Base-by-base conservation (phyloP, 2,329 filamentous ascomycete genomes). In the Claviceps pusilla region DNA sequence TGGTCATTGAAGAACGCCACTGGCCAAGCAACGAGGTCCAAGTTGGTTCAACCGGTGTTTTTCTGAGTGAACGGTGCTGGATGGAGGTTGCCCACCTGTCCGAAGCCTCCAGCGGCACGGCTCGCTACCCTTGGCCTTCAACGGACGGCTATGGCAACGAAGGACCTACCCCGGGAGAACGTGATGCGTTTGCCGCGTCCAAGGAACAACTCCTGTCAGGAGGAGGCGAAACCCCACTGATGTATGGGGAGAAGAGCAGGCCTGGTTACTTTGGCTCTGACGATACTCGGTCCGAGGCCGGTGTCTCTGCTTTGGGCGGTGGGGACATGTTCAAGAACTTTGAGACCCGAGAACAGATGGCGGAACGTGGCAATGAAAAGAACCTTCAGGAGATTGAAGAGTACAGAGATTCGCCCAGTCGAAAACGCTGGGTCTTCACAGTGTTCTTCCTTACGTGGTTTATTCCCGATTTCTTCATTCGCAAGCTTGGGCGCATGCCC, bases 241-340 rank as follows among this genome's bases (percentile, higher is more conserved):
- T 64, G 76, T 86, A 78, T 55, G 80, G 86, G 56, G 90, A 96
- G 68, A 89, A 89, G 66, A 77, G 78, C 56, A 79, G 83, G 57
- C 83, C 78, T 2, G 86, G 83, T 28, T 96, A 95, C 66, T 96
- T 96, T 62, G 86, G 85, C 53, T 74, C 71, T 56, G 89, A 95
- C 55, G 93, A 98, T 65, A 76, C 83, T 7, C 88, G 89, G 47
- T 97, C 93, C 35, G 93, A 98, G 52, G 90, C 91, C 7, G 91
- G 90, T 4, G 86, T 79, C 2, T 96, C 91, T n/a, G 89, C 88
- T 6, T 86, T 95, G 65, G 87, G 90, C 50, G 87, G 80, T 53
- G 90, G 93, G 7, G 93, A 98, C 66, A 95, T 98, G 91, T 98
- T 98, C 76, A 88, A 89, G 64, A 95, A 96, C 63, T 76, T 97